Percentiles rank a stretch among this genome's conserved stretches.
Conservation (phyloP, 2,329 filamentous ascomycete species). For the Clonostachys byssicola region DNA sequence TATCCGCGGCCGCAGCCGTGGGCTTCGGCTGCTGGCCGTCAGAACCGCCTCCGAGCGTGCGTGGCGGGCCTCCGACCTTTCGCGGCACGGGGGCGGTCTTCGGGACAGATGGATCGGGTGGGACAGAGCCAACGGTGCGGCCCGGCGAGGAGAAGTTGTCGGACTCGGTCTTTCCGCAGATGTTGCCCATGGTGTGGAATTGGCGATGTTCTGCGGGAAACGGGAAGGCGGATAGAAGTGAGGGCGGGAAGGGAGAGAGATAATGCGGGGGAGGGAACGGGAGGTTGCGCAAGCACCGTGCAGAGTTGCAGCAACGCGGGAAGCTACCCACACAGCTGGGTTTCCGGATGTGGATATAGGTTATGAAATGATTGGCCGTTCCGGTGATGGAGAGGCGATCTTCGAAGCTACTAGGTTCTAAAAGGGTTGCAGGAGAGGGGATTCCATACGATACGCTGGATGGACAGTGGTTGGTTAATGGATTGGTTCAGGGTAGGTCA, state of each 20-base stretch:
- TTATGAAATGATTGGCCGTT: too few relatives aligned
- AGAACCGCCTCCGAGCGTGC: conserved; percentile 58
- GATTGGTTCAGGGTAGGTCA: too few relatives aligned
- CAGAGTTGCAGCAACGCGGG: too few relatives aligned
- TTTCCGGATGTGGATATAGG: too few relatives aligned
- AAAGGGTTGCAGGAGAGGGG: too few relatives aligned
- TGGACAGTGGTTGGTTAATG: too few relatives aligned
- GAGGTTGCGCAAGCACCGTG: background rate
- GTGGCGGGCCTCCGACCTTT: conserved; percentile 50
- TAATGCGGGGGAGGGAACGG: background rate
- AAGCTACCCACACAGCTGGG: too few relatives aligned
- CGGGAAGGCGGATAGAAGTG: background rate
- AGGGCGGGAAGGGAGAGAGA: background rate
- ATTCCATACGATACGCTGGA: too few relatives aligned
- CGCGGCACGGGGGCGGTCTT: conserved; percentile 37
- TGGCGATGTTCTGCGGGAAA: background rate
- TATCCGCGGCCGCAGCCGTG: conserved; percentile 5
- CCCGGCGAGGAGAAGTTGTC: conserved; percentile 71
- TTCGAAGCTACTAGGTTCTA: too few relatives aligned
- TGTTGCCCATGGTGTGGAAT: conserved; percentile 66
- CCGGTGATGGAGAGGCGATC: too few relatives aligned
- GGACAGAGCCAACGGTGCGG: conserved; percentile 55
- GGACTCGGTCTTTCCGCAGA: conserved; percentile 70
- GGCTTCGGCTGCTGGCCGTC: conserved; percentile 5
- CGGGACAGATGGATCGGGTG: conserved; percentile 13